Base-by-base conservation (phyloP, 2,329 filamentous ascomycete genomes). In the Cercospora janseana region DNA sequence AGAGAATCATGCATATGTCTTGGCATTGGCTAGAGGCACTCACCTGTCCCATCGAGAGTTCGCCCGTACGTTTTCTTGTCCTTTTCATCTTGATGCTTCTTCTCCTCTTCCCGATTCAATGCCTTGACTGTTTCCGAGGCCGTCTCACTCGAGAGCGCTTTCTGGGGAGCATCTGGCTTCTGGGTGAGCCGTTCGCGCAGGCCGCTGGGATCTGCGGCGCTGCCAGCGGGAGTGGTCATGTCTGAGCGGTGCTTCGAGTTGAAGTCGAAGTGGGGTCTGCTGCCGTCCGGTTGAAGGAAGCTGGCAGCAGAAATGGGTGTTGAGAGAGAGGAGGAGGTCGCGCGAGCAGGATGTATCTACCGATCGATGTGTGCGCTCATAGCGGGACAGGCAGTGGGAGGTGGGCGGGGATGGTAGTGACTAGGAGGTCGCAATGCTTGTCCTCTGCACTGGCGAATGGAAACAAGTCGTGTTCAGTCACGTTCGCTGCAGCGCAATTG, bases 11-110 rank as follows among this genome's bases (percentile, higher is more conserved):
- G 34, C 34, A 21, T 34, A 16, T 3, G 16, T 49, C 20, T 41
- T n/a, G 42, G 13, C 31, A 37, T 46, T 45, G 46, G 37, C 43
- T 41, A 50, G 40, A 52, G 47, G 57, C 47, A 77, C 87, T 71
- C 79, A 96, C 92, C 83, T 72, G 82, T 94, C 64, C 92, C 92
- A 72, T 91, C 87, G 23, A 88, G 88, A 10, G 92, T 96, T 58
- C 91, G 84, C 49, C 92, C 92, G 76, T 87, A 95, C 0, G 90
- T 95, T 76, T 88, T 92, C 68, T 82, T 83, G 55, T 79, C 72
- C 55, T 79, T 77, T 54, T 76, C 73, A 56, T 72, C 63, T 55
- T 76, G 74, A 59, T 72, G 68, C 3, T 66, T 61, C 47, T 69
- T 70, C 46, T 74, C 71, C 61, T 77, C 74, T 52, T 71, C 62